Percentiles rank a stretch among this genome's conserved stretches.
Evolutionary conservation across 2,329 filamentous ascomycete genomes (phyloP).

Genomic region (Aspergillus novoparasiticus): DNA sequence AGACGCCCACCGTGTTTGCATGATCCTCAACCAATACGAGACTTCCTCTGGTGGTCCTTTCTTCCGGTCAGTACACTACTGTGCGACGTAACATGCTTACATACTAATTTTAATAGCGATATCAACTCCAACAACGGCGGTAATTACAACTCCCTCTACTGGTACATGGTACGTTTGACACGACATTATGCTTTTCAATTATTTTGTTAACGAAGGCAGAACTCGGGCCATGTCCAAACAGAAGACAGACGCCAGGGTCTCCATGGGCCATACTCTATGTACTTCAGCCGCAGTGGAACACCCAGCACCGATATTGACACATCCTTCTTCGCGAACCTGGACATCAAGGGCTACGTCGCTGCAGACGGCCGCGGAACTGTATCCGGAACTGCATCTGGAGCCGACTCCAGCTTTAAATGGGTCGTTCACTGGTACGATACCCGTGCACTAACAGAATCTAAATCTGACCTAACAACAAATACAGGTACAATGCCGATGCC

Average conservation of each 20-base stretch:
- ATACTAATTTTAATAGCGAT: constrained; percentile 43
- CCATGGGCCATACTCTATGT: constrained; percentile 66
- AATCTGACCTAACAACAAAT: not conserved
- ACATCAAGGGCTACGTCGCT: constrained; percentile 61
- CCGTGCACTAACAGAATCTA: not conserved
- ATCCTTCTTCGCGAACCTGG: constrained; percentile 62
- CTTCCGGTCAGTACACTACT: constrained; percentile 46
- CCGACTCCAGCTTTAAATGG: constrained; percentile 54
- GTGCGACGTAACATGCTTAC: not conserved
- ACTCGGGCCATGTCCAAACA: constrained; percentile 65
- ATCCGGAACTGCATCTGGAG: constrained; percentile 62
- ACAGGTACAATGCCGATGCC: constrained; percentile 56
- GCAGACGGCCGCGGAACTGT: constrained; percentile 61
- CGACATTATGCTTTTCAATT: too few relatives aligned
- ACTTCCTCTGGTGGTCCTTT: constrained; percentile 68
- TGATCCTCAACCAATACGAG: constrained; percentile 61
- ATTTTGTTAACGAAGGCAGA: constrained; percentile 39
- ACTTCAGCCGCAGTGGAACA: constrained; percentile 61
- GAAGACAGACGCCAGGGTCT: constrained; percentile 64
- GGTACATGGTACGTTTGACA: constrained; percentile 56
- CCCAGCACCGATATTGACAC: constrained; percentile 56
- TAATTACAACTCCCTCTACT: constrained; percentile 61
- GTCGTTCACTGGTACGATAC: constrained; percentile 63
- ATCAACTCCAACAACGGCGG: constrained; percentile 68
- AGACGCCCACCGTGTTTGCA: constrained; percentile 59